phyloP scores from a whole-genome alignment of 78 protist genomes.

The Chrysochromulina parva region DNA sequence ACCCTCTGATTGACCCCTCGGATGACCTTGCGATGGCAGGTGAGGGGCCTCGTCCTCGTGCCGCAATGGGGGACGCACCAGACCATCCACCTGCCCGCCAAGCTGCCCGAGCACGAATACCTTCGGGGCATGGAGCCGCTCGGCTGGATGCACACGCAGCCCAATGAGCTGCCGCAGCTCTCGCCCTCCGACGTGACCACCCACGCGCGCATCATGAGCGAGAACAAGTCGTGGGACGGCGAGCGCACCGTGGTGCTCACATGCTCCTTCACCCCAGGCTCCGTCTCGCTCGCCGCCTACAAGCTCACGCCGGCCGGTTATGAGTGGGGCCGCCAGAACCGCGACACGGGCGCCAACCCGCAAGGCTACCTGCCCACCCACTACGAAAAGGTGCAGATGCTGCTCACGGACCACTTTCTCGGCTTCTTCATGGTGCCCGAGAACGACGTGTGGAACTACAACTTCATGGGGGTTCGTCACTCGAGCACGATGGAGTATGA shows the following conservation, averaged over 20 bases:
- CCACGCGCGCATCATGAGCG: slow-evolving; percentile 85
- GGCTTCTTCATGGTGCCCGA: slow-evolving; percentile 98
- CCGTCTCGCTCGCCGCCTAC: slow-evolving; percentile 92
- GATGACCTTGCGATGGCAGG: too few relatives aligned
- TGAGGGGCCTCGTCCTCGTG: slow-evolving; percentile 94
- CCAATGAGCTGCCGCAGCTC: slow-evolving; percentile 93
- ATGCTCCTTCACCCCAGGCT: slow-evolving; percentile 77
- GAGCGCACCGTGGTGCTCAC: slow-evolving; percentile 86
- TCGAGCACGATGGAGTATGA: slow-evolving; percentile 86
- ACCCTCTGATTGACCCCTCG: too few relatives aligned
- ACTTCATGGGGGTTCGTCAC: slow-evolving; percentile 95
- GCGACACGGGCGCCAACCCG: slow-evolving; percentile 70
- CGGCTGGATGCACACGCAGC: slow-evolving; percentile 99
- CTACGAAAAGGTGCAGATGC: slow-evolving; percentile 93
- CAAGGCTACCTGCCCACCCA: slow-evolving; percentile 87
- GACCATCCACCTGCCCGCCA: slow-evolving; percentile 83
- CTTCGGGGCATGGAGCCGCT: slow-evolving; percentile 95
- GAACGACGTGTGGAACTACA: slow-evolving; percentile 93
- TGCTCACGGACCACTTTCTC: slow-evolving; percentile 89
- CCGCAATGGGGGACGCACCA: slow-evolving; percentile 99
- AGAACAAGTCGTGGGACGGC: slow-evolving; percentile 87
- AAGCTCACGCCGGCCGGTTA: slow-evolving; percentile 87
- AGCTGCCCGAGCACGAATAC: slow-evolving; percentile 91
- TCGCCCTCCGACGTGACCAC: slow-evolving; percentile 90
- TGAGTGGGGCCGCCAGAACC: slow-evolving; percentile 94